A percentile compares a stretch with the other conserved stretches of the same genome.
Conservation (phyloP, 2,329 filamentous ascomycete species). For the Camillea tinctor region DNA sequence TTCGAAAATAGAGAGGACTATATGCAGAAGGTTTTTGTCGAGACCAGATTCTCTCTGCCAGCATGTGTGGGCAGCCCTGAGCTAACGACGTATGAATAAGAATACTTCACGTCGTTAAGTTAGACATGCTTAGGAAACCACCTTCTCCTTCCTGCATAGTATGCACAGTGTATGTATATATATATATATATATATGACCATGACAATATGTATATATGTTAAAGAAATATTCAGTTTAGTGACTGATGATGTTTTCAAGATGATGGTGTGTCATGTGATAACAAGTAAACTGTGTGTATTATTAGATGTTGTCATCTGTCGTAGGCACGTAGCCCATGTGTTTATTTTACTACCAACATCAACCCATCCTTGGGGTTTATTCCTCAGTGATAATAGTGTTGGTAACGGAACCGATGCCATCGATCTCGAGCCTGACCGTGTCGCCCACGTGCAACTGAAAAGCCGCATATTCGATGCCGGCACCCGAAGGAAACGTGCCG, state of each 20-base stretch:
- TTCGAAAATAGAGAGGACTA: conserved; percentile 62
- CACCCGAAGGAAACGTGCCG: conserved; percentile 25
- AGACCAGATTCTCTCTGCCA: conserved; percentile 57
- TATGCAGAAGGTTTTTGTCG: conserved; percentile 78
- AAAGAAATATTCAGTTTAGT: no score
- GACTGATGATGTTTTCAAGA: no score
- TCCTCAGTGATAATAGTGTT: conserved; percentile 23
- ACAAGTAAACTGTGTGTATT: no score
- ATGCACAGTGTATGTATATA: no score
- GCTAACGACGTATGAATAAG: conserved; percentile 40
- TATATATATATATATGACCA: no score
- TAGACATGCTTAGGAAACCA: not conserved
- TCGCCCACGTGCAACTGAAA: conserved; percentile 25
- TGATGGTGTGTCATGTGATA: no score
- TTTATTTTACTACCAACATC: no score
- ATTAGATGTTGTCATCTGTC: no score
- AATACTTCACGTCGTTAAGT: not conserved
- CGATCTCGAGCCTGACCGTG: conserved; percentile 25
- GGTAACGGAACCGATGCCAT: conserved; percentile 27
- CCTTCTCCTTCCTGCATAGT: not conserved
- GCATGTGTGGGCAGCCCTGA: conserved; percentile 42
- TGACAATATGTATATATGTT: no score
- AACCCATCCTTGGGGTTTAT: no score
- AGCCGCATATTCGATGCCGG: conserved; percentile 25
- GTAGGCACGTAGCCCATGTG: no score